Percentiles rank a stretch among this genome's conserved stretches.
These are phyloP conservation scores for Termitomyces sp. DNA, from an alignment of 768 basidiomycete species.

Conservation along the genomic window DNA sequence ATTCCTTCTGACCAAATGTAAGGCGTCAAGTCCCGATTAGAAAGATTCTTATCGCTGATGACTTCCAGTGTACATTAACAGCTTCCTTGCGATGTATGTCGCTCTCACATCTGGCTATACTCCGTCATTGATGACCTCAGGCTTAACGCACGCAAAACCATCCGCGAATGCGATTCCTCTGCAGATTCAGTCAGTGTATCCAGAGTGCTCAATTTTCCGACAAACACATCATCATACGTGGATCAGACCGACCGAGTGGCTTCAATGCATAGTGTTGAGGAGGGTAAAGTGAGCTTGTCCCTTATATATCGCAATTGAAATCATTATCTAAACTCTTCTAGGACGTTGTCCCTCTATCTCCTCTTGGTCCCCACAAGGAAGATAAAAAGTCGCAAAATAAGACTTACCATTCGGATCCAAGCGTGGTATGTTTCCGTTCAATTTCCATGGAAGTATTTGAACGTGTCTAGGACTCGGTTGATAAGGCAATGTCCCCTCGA, in stretches of 20 bases:
- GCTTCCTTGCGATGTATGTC: conserved; percentile 24
- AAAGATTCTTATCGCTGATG: not conserved
- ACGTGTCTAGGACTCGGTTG: too few relatives aligned
- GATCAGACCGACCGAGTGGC: not conserved
- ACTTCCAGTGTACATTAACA: conserved; percentile 24
- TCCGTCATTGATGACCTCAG: not conserved
- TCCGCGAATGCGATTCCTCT: conserved; percentile 8
- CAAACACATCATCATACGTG: too few relatives aligned
- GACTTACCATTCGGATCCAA: not conserved
- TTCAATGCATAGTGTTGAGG: conserved; percentile 1
- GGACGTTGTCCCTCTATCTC: conserved; percentile 3
- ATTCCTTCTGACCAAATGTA: conserved; percentile 16
- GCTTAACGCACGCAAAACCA: conserved; percentile 17
- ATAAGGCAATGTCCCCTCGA: not conserved
- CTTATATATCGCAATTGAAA: too few relatives aligned
- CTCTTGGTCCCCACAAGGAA: not conserved
- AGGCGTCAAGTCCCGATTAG: not conserved
- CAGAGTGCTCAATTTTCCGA: conserved; percentile 13
- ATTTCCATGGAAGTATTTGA: too few relatives aligned
- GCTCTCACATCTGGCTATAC: not conserved
- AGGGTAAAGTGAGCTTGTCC: conserved; percentile 3
- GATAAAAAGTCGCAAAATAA: not conserved
- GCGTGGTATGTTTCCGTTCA: not conserved
- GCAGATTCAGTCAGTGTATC: conserved; percentile 5
- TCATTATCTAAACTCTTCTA: not conserved